Evolutionary conservation across 371 early-diverging fungal species (phyloP), one percentile per base, ranked within the genome.

Genomic region (Phascolomyces articulosus): DNA sequence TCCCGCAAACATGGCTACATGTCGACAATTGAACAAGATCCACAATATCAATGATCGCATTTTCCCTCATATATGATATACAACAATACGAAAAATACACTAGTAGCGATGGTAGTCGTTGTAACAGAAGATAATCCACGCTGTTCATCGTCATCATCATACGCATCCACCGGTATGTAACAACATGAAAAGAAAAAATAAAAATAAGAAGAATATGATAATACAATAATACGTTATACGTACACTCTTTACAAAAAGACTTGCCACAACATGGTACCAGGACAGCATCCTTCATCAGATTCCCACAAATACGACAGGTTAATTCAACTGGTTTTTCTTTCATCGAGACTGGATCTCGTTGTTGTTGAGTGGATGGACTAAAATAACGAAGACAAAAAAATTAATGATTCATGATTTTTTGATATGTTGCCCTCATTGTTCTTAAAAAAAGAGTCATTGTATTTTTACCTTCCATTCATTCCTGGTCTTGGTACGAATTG

Each of bases 201-300:
- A n/a, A 16, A 44, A 44, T 4, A 44, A 7, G 16, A 44, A 16
- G n/a, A 41, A 26, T 20, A 18, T 44, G 44, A n/a, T 47, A 44
- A 56, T 38, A 56, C 40, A 31, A 60, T 56, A 9, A 53, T 29
- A 34, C 34, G 34, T 62, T 49, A 73, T 75, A 82, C 85, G 72
- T 88, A 85, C 88, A 87, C 71, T 94, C 92, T 73, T 95, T 95
- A 78, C 98, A 98, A 77, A 87, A 96, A 10, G 83, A 85, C 26
- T 89, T 87, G 60, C 87, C 83, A 73, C 98, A 98, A 74, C 98
- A 98, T 23, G 95, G 88, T 9, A 88, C 83, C 15, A 78, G 70
- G 9, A 93, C 92, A 0, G 97, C 95, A 51, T 93, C 93, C 60
- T 85, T 84, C 70, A 95, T 77, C 58, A 97, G 75, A 63, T 87